Percentiles rank a stretch among this genome's conserved stretches.
These are phyloP conservation scores for Saccharomyces eubayanus DNA, from an alignment of 805 yeast species.

Conservation along the genomic window DNA sequence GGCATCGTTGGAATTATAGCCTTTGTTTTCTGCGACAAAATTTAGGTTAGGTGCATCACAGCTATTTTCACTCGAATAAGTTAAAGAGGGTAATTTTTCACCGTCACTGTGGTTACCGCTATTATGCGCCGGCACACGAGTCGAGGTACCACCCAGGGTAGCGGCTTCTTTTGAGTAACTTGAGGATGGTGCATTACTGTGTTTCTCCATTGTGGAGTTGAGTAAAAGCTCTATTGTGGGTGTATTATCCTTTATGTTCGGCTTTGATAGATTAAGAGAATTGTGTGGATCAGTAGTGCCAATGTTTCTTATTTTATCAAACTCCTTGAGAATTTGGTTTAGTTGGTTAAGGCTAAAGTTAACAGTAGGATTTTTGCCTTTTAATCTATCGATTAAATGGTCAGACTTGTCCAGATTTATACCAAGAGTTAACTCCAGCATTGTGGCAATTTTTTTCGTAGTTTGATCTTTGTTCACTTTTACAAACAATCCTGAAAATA, in stretches of 20 bases:
- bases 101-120: neutral
- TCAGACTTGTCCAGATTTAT: conserved; percentile 9
- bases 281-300: neutral
- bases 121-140: neutral
- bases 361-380: conserved; percentile 6
- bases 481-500: conserved; percentile 7
- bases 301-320: neutral
- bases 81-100: neutral
- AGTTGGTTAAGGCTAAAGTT: conserved; percentile 2
- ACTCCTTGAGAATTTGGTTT: neutral
- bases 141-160: neutral
- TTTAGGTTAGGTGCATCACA: neutral
- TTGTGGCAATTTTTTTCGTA: conserved; percentile 9
- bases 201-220: neutral
- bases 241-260: neutral
- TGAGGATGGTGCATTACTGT: neutral
- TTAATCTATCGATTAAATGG: conserved; percentile 7
- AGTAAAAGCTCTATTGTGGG: neutral
- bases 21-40: neutral
- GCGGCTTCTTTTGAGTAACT: neutral
- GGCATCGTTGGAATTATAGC: neutral
- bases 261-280: neutral
- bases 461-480: conserved; percentile 6
- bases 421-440: conserved; percentile 10
- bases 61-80: neutral